Percentiles rank a stretch among this genome's conserved stretches.
These are phyloP conservation scores for Elsinoe perseae DNA, from an alignment of 2,329 filamentous ascomycete genomes.

Conservation along the genomic window DNA sequence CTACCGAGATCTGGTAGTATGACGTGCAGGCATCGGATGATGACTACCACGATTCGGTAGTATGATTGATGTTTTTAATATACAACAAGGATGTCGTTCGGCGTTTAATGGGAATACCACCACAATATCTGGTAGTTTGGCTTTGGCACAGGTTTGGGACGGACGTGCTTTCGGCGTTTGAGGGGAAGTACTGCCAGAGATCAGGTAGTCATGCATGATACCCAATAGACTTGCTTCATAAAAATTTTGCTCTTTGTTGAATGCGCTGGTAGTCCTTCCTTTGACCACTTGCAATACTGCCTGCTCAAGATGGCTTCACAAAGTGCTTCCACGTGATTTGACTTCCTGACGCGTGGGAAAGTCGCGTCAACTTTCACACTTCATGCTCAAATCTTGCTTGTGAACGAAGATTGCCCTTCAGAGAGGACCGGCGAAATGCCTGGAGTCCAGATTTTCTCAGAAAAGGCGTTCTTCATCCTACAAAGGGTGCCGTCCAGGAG, in stretches of 20 bases:
- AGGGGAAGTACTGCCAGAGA: background rate
- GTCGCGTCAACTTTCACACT: background rate
- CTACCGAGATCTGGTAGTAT: background rate
- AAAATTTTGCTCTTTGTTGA: background rate
- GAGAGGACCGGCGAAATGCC: background rate
- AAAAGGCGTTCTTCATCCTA: constrained; percentile 52
- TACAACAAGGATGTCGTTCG: background rate
- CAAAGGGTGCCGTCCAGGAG: constrained; percentile 45
- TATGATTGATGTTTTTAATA: background rate
- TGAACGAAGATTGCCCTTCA: background rate
- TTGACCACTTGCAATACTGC: no score
- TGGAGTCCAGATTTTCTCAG: constrained; percentile 40
- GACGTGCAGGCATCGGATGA: background rate
- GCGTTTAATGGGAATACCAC: background rate
- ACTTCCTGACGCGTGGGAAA: background rate
- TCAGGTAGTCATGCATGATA: background rate
- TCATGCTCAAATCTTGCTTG: background rate
- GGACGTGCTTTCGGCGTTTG: background rate
- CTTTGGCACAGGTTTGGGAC: background rate
- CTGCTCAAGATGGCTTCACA: no score
- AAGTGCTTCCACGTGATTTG: background rate
- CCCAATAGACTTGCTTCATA: background rate
- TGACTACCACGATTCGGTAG: background rate
- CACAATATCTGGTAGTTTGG: background rate
- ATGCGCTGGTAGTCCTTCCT: background rate